A percentile compares a stretch with the other conserved stretches of the same genome.
phyloP scores from a whole-genome alignment of 2,329 filamentous ascomycete genomes.

The Alternaria conjuncta region DNA sequence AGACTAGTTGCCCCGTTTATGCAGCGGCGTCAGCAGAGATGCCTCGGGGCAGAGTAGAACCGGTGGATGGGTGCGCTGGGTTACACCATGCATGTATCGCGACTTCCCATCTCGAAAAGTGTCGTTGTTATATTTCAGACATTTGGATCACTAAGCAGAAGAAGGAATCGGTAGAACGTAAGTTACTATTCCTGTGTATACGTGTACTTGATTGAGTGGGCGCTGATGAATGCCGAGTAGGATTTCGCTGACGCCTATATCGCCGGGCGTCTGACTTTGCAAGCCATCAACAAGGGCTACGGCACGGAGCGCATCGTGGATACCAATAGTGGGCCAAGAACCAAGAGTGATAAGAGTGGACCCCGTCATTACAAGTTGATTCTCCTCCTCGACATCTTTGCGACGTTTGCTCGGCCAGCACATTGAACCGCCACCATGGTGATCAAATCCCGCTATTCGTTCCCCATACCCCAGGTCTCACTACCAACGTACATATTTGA shows the following conservation, averaged over 20 bases:
- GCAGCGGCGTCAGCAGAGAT: background rate
- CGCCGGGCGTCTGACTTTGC: background rate
- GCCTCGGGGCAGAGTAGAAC: background rate
- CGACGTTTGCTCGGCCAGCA: background rate
- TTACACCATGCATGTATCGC: background rate
- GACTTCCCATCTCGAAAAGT: background rate
- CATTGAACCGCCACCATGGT: slow-evolving; percentile 51
- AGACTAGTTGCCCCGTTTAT: background rate
- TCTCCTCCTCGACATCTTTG: background rate
- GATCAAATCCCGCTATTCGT: slow-evolving; percentile 58
- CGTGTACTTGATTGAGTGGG: background rate
- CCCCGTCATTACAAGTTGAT: background rate
- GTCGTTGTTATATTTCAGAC: background rate
- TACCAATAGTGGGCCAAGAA: background rate
- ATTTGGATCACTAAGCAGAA: background rate
- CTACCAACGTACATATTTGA: slow-evolving; percentile 58
- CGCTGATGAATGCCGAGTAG: background rate
- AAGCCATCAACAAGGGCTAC: background rate
- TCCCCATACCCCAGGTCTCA: slow-evolving; percentile 55
- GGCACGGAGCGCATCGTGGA: background rate
- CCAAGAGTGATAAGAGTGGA: background rate
- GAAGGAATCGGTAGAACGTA: background rate
- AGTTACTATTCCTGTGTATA: background rate
- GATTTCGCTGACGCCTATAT: background rate
- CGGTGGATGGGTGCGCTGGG: background rate